phyloP scores from a whole-genome alignment of 306 rosid genomes.

The Prunus mongolica region DNA sequence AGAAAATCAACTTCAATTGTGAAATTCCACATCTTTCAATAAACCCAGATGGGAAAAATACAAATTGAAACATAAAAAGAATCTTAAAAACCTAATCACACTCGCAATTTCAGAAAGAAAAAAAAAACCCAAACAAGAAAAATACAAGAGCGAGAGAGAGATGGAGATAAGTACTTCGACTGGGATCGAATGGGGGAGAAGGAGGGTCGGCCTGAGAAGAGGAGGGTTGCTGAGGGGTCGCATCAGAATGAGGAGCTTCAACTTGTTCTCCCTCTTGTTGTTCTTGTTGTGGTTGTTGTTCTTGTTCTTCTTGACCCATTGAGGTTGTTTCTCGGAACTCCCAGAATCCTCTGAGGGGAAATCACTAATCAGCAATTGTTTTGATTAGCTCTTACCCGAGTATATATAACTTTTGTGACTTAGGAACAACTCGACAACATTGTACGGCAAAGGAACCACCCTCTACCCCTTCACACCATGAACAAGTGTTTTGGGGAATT shows the following conservation, averaged over 20 bases:
- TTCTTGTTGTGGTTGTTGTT: not conserved
- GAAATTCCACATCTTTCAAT: slow-evolving; percentile 9
- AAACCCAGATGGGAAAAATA: not conserved
- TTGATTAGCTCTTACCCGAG: not conserved
- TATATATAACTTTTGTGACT: not conserved
- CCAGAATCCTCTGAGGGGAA: not conserved
- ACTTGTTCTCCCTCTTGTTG: slow-evolving; percentile 6
- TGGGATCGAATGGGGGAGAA: slow-evolving; percentile 54
- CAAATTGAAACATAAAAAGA: not conserved
- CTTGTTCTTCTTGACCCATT: slow-evolving; percentile 1
- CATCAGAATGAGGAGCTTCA: slow-evolving; percentile 22
- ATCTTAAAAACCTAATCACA: not conserved
- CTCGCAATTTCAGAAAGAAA: not conserved
- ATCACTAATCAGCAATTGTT: not conserved
- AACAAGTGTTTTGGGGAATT: not conserved
- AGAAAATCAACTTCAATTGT: not conserved
- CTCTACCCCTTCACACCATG: not conserved
- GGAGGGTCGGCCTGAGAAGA: slow-evolving; percentile 3
- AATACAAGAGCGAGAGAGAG: not conserved
- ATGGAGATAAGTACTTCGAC: slow-evolving; percentile 41
- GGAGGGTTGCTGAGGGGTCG: slow-evolving; percentile 9
- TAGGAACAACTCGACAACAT: not conserved
- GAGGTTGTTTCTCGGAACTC: not conserved
- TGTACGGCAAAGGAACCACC: not conserved
- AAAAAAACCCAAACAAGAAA: not conserved